Evolutionary conservation across 495 filamentous ascomycete species (phyloP).

Genomic region (Tuber umbilicatum): DNA sequence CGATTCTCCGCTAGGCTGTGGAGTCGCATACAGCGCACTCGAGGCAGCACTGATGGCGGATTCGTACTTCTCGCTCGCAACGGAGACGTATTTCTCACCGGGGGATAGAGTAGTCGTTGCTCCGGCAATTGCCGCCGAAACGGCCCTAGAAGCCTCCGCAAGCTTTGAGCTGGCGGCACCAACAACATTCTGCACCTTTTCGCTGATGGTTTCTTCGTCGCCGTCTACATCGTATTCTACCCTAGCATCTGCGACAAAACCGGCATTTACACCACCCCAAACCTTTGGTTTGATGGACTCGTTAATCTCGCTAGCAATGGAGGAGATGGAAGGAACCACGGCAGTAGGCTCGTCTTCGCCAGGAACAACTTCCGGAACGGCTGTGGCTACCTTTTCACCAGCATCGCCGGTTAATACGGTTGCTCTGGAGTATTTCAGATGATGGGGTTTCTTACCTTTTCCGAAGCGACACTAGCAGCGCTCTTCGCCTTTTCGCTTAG

Average conservation of each 20-base stretch:
- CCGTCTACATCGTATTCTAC: slow-evolving; percentile 37
- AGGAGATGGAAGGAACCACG: slow-evolving; percentile 41
- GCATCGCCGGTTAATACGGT: slow-evolving; percentile 26
- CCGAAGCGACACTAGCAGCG: slow-evolving; percentile 24
- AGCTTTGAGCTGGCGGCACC: slow-evolving; percentile 34
- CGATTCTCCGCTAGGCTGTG: slow-evolving; percentile 48
- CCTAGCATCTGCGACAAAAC: slow-evolving; percentile 42
- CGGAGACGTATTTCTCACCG: slow-evolving; percentile 40
- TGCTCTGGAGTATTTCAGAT: neutral
- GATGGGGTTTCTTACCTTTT: slow-evolving; percentile 15
- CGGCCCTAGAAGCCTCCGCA: slow-evolving; percentile 37
- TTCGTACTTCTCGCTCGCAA: slow-evolving; percentile 49
- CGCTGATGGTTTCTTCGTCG: slow-evolving; percentile 24
- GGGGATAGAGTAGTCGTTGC: slow-evolving; percentile 40
- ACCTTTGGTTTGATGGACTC: slow-evolving; percentile 24
- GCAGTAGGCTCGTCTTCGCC: slow-evolving; percentile 42
- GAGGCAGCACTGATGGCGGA: slow-evolving; percentile 55
- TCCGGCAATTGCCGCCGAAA: slow-evolving; percentile 43
- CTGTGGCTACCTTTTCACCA: slow-evolving; percentile 48
- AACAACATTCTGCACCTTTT: slow-evolving; percentile 29
- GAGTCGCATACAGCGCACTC: slow-evolving; percentile 53
- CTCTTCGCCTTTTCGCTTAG: slow-evolving; percentile 44
- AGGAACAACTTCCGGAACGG: slow-evolving; percentile 53
- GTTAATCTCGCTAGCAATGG: slow-evolving; percentile 39
- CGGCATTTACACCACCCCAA: slow-evolving; percentile 41